phyloP scores from a whole-genome alignment of 2,329 filamentous ascomycete species.

The Cercospora sp. region DNA sequence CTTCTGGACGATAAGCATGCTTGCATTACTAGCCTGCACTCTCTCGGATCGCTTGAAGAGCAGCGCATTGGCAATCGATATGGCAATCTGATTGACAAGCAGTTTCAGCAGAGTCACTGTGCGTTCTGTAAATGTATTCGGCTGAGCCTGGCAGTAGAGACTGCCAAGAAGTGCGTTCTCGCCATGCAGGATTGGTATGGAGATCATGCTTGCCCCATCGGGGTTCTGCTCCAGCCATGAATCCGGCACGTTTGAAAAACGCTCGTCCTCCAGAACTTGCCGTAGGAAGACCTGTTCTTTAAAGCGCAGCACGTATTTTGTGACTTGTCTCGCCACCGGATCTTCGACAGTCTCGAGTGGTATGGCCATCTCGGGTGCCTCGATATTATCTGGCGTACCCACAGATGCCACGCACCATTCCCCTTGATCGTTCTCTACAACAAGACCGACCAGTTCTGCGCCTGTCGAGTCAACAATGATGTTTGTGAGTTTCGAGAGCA shows the following conservation, averaged over 20 bases:
- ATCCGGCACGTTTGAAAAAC: constrained; percentile 73
- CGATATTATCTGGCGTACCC: constrained; percentile 70
- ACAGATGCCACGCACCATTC: constrained; percentile 73
- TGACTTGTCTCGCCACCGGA: constrained; percentile 72
- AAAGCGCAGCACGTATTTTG: constrained; percentile 75
- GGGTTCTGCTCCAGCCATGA: constrained; percentile 69
- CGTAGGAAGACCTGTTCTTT: constrained; percentile 72
- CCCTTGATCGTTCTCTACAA: constrained; percentile 67
- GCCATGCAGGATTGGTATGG: constrained; percentile 75
- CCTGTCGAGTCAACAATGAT: constrained; percentile 78
- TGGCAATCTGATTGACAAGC: constrained; percentile 73
- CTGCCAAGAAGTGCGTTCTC: constrained; percentile 69
- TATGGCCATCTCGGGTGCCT: constrained; percentile 65
- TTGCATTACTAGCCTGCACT: constrained; percentile 73
- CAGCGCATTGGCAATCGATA: constrained; percentile 64
- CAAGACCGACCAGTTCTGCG: constrained; percentile 70
- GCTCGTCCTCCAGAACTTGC: constrained; percentile 71
- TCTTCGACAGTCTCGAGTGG: constrained; percentile 63
- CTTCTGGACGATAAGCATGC: constrained; percentile 77
- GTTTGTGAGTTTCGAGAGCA: constrained; percentile 78
- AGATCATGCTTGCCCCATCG: constrained; percentile 71
- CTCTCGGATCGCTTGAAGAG: constrained; percentile 70
- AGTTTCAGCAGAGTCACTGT: constrained; percentile 58
- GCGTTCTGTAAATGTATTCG: constrained; percentile 74
- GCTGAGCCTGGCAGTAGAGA: constrained; percentile 72